phyloP scores from a whole-genome alignment of 257 asterid species.

The Cruciata laevipes region DNA sequence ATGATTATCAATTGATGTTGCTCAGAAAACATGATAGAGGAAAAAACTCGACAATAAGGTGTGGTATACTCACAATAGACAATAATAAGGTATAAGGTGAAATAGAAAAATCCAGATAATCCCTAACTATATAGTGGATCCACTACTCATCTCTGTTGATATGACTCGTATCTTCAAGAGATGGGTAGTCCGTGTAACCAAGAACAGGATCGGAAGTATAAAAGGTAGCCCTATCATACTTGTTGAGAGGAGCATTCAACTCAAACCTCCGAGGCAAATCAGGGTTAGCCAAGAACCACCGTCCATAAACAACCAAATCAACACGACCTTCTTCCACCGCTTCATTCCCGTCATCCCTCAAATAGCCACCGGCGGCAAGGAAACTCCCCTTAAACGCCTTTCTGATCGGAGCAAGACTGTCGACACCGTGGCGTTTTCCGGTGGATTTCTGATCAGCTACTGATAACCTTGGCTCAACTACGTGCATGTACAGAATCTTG shows the following conservation, averaged over 20 bases:
- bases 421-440: background rate
- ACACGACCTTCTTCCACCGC: constrained; percentile 17
- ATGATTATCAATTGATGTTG: too few species aligned
- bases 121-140: too few species aligned
- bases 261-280: constrained; percentile 27
- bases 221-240: constrained; percentile 17
- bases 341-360: constrained; percentile 21
- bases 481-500: constrained; percentile 15
- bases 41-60: too few species aligned
- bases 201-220: constrained; percentile 18
- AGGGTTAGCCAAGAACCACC: constrained; percentile 25
- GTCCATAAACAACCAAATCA: constrained; percentile 24
- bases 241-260: constrained; percentile 23
- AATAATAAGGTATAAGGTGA: too few species aligned
- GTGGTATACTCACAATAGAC: too few species aligned
- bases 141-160: too few species aligned
- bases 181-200: constrained; percentile 29
- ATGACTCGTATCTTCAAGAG: constrained; percentile 7
- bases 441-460: background rate
- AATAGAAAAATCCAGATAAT: too few species aligned
- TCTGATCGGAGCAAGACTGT: constrained; percentile 22
- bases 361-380: constrained; percentile 23
- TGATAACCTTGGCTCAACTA: constrained; percentile 23
- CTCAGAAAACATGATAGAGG: too few species aligned
- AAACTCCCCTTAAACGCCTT: constrained; percentile 26